phyloP scores from a whole-genome alignment of 192 early-diverging fungal genomes.

The Coemansia sp. region DNA sequence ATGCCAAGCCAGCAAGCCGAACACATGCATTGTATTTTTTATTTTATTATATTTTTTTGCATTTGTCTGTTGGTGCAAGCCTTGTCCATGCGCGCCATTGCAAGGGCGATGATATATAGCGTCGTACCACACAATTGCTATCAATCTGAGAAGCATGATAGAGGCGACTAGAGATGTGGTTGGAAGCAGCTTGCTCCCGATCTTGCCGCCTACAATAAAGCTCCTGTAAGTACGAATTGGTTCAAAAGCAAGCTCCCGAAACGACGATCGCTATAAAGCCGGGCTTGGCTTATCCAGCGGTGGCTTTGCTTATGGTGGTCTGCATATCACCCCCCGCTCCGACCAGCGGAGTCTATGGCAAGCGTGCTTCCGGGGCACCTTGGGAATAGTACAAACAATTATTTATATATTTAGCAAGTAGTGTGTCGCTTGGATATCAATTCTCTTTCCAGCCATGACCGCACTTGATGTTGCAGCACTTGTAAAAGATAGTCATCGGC shows the following conservation, averaged over 20 bases:
- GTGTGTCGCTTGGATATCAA: too few relatives aligned
- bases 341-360: too few relatives aligned
- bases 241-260: neutral
- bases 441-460: conserved; percentile 73
- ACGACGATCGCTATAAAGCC: neutral
- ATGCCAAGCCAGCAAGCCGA: too few relatives aligned
- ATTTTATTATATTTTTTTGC: too few relatives aligned
- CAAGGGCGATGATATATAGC: neutral
- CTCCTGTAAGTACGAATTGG: conserved; percentile 21
- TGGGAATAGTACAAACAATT: too few relatives aligned
- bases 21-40: too few relatives aligned
- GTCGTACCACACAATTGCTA: neutral
- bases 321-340: too few relatives aligned
- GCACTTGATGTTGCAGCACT: conserved; percentile 74
- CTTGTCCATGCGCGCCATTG: neutral
- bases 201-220: conserved; percentile 31
- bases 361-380: too few relatives aligned
- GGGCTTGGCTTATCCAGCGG: neutral
- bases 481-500: conserved; percentile 92
- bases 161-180: conserved; percentile 5
- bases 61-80: neutral
- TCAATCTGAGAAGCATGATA: conserved; percentile 45
- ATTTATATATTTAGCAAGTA: too few relatives aligned
- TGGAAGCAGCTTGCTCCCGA: neutral
- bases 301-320: neutral